A percentile compares a stretch with the other conserved stretches of the same genome.
These are phyloP conservation scores for Elsinoe ampelina DNA, from an alignment of 2,329 filamentous ascomycete species.

Conservation along the genomic window DNA sequence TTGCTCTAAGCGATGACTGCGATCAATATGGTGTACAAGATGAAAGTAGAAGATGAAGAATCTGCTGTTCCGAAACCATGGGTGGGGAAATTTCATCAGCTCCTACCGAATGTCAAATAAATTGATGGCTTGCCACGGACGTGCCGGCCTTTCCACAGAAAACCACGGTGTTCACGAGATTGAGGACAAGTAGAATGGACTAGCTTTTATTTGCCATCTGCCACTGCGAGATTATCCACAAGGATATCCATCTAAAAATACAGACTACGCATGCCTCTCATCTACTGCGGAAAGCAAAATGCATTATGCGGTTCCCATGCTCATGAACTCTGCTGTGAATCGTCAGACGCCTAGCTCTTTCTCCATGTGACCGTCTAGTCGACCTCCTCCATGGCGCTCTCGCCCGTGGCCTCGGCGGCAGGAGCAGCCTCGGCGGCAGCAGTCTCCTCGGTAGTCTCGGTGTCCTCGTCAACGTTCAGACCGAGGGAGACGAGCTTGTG, in stretches of 20 bases:
- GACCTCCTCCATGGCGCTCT: constrained; percentile 99
- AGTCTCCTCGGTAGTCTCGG: constrained; percentile 56
- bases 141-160: neutral
- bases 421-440: constrained; percentile 51
- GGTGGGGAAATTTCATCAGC: neutral
- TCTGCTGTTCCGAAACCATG: neutral
- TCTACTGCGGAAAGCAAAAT: constrained; percentile 2
- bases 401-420: constrained; percentile 57
- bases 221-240: neutral
- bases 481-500: constrained; percentile 99
- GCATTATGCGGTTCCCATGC: constrained; percentile 7
- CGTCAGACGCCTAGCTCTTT: neutral
- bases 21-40: too few species aligned
- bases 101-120: neutral
- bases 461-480: constrained; percentile 92
- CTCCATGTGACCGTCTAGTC: constrained; percentile 56
- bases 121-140: neutral
- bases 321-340: neutral
- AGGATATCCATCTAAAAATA: constrained; percentile 11
- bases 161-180: neutral
- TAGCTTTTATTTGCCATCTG: constrained; percentile 5
- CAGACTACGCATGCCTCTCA: neutral
- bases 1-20: too few species aligned
- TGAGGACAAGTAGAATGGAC: neutral
- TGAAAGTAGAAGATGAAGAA: neutral